These are phyloP conservation scores for Aureobasidium mangrovei DNA, from an alignment of 2,329 filamentous ascomycete species.

Conservation along the genomic window DNA sequence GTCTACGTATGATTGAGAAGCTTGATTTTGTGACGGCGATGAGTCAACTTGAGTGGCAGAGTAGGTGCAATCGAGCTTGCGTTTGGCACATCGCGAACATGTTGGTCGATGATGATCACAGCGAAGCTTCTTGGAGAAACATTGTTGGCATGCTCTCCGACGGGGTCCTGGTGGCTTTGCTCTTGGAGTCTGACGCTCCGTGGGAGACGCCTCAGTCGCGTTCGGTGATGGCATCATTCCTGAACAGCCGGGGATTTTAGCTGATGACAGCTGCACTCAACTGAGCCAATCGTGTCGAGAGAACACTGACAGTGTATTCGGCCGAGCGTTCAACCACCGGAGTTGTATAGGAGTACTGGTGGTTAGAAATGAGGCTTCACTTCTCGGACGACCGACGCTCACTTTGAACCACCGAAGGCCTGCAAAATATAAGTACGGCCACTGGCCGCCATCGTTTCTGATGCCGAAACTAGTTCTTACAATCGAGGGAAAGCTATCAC, in stretches of 20 bases:
- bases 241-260: not conserved
- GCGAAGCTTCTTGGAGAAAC: not conserved
- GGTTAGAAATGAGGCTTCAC: too few species aligned
- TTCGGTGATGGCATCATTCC: not conserved
- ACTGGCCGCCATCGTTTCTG: too few species aligned
- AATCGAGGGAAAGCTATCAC: too few species aligned
- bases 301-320: too few species aligned
- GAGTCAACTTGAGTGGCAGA: not conserved
- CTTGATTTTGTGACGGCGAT: not conserved
- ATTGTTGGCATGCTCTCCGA: not conserved
- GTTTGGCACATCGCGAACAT: not conserved
- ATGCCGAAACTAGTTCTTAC: too few species aligned
- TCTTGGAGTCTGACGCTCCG: not conserved
- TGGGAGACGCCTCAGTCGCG: not conserved
- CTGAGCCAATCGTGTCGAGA: too few species aligned
- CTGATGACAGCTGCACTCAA: too few species aligned
- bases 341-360: too few species aligned
- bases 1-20: not conserved
- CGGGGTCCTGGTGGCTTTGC: not conserved
- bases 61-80: not conserved
- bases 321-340: too few species aligned
- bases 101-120: not conserved
- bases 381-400: too few species aligned
- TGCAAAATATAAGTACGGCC: too few species aligned
- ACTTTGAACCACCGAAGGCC: too few species aligned